Conservation (phyloP, 257 asterid genomes). For the Datura wrightii region DNA sequence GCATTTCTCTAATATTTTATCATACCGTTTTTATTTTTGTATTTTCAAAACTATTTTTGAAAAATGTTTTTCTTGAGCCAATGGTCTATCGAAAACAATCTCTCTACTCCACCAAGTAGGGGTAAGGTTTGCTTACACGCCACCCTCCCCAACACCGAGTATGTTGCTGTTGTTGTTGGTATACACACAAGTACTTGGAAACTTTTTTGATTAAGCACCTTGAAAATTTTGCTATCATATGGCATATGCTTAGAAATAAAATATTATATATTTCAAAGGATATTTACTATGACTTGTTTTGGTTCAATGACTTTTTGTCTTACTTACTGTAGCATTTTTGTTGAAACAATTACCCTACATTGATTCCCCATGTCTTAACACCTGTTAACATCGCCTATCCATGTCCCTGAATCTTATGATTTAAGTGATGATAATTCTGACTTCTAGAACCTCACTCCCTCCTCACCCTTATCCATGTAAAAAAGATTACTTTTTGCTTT, state of each 20-base stretch:
- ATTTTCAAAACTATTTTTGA: background rate
- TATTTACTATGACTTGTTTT: background rate
- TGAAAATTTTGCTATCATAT: background rate
- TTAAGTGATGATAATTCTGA: background rate
- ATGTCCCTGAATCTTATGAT: background rate
- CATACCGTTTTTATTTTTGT: background rate
- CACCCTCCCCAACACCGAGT: background rate
- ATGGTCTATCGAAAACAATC: background rate
- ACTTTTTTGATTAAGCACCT: background rate
- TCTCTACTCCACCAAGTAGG: background rate
- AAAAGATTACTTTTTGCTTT: background rate
- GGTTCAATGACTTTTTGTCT: background rate
- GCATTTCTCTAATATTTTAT: background rate
- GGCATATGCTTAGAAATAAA: background rate
- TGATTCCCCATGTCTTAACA: background rate
- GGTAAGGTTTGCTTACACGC: too few relatives aligned
- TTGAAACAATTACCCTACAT: background rate
- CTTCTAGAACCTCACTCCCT: background rate
- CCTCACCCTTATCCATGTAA: background rate
- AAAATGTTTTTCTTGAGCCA: background rate
- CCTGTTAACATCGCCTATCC: background rate
- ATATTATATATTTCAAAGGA: background rate
- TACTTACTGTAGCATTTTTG: background rate
- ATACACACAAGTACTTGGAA: background rate
- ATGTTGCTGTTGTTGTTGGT: background rate